Evolutionary conservation across 2,329 filamentous ascomycete species (phyloP).

Genomic region (Pseudonectria foliicola): DNA sequence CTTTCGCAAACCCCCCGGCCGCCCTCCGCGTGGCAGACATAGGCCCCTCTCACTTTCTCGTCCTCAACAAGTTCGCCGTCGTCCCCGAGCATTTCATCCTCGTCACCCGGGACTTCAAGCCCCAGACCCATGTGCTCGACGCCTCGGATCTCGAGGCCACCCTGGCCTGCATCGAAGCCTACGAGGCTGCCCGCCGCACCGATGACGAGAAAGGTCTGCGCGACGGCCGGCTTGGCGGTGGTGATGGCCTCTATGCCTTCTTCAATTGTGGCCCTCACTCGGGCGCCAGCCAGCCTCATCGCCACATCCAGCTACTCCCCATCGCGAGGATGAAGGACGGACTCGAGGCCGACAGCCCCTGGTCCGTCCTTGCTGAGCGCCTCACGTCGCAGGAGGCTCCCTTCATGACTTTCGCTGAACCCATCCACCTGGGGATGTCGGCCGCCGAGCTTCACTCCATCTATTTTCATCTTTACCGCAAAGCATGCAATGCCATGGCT

Average conservation of each 20-base stretch:
- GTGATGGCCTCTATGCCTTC: slow-evolving; percentile 51
- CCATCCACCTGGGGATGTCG: slow-evolving; percentile 28
- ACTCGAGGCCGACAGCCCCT: slow-evolving; percentile 29
- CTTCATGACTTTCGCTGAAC: slow-evolving; percentile 38
- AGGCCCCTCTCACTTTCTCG: slow-evolving; percentile 51
- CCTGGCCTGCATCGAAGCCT: slow-evolving; percentile 54
- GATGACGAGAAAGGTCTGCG: slow-evolving; percentile 2
- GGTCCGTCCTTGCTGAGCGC: slow-evolving; percentile 42
- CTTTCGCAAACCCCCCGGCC: slow-evolving; percentile 54
- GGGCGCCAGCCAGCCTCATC: slow-evolving; percentile 64
- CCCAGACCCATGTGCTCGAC: slow-evolving; percentile 59
- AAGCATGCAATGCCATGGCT: slow-evolving; percentile 34
- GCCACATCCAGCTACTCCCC: slow-evolving; percentile 66
- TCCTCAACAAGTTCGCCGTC: slow-evolving; percentile 70
- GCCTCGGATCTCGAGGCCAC: slow-evolving; percentile 53
- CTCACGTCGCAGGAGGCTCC: slow-evolving; percentile 29
- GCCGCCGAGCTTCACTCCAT: slow-evolving; percentile 30
- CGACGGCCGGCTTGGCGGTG: slow-evolving; percentile 3
- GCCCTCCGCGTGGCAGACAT: slow-evolving; percentile 47
- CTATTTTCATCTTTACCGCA: slow-evolving; percentile 43
- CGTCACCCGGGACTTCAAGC: slow-evolving; percentile 54
- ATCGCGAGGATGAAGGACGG: slow-evolving; percentile 55
- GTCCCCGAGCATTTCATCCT: slow-evolving; percentile 67
- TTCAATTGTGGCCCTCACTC: slow-evolving; percentile 65
- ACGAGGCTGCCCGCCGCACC: slow-evolving; percentile 24